A percentile compares a stretch with the other conserved stretches of the same genome.
phyloP scores from a whole-genome alignment of 2,329 filamentous ascomycete species.

The Akanthomyces lecanii region DNA sequence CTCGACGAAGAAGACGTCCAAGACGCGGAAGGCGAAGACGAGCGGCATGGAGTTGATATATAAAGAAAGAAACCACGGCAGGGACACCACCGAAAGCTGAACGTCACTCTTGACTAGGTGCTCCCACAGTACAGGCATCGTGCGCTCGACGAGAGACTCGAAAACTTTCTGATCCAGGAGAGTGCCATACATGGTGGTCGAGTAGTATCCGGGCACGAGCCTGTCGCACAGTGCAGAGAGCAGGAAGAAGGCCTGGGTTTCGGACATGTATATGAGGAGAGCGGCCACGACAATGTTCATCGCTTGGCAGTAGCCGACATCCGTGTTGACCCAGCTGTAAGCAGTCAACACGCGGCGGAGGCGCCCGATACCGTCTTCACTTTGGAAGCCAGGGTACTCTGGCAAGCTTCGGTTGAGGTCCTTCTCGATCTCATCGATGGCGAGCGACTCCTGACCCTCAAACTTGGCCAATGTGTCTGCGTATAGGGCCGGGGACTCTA shows the following conservation, averaged over 20 bases:
- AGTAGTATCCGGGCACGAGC: conserved; percentile 93
- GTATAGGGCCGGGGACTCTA: conserved; percentile 82
- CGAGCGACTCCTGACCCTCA: conserved; percentile 80
- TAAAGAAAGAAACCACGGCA: conserved; percentile 95
- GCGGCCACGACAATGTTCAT: conserved; percentile 99
- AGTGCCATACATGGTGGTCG: conserved; percentile 98
- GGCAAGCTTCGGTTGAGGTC: conserved; percentile 94
- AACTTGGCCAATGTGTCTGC: conserved; percentile 79
- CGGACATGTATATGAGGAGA: conserved; percentile 97
- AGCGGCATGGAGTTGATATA: conserved; percentile 99
- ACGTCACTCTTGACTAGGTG: conserved; percentile 96
- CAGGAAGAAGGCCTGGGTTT: conserved; percentile 91
- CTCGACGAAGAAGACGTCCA: conserved; percentile 98
- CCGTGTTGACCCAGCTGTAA: conserved; percentile 94
- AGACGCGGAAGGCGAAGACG: conserved; percentile 91
- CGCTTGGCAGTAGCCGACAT: conserved; percentile 97
- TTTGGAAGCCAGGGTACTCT: conserved; percentile 96
- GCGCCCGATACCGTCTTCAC: conserved; percentile 87
- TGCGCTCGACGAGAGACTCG: conserved; percentile 95
- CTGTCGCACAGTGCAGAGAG: conserved; percentile 89
- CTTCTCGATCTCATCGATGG: conserved; percentile 98
- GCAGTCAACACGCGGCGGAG: conserved; percentile 88
- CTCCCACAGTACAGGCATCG: conserved; percentile 97
- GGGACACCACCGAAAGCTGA: conserved; percentile 91
- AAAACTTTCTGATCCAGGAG: conserved; percentile 96